Conservation (phyloP, 345 rosid genomes). For the Eucalyptus pauciflora region DNA sequence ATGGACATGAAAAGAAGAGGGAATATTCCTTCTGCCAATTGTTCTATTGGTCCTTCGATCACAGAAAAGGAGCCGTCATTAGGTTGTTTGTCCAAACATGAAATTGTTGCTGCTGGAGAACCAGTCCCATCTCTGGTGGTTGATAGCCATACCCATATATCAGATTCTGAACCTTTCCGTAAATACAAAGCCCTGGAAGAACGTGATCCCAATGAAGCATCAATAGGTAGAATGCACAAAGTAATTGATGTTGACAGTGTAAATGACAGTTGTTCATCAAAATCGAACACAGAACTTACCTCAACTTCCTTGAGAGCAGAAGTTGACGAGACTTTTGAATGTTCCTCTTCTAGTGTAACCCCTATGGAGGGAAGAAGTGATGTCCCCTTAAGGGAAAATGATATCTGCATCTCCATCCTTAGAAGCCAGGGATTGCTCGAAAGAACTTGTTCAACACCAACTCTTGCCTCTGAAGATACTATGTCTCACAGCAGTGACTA, state of each 20-base stretch:
- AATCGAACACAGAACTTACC: slow-evolving; percentile 38
- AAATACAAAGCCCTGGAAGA: slow-evolving; percentile 6
- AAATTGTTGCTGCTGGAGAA: slow-evolving; percentile 5
- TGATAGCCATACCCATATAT: slow-evolving; percentile 1
- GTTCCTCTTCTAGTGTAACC: slow-evolving; percentile 49
- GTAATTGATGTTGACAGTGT: slow-evolving; percentile 32
- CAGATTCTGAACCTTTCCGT: slow-evolving; percentile 4
- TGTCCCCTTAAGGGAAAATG: slow-evolving; percentile 21
- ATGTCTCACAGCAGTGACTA: slow-evolving; percentile 11
- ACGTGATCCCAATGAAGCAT: slow-evolving; percentile 16
- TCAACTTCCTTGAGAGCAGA: slow-evolving; percentile 32
- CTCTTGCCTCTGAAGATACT: slow-evolving; percentile 3
- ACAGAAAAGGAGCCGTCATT: slow-evolving; percentile 13
- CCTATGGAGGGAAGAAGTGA: slow-evolving; percentile 13
- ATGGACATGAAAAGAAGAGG: slow-evolving; percentile 19
- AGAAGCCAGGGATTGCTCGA: slow-evolving; percentile 17
- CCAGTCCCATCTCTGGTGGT: neutral
- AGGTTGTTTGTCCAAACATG: slow-evolving; percentile 3
- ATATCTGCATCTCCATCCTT: slow-evolving; percentile 23
- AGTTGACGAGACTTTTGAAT: slow-evolving; percentile 44
- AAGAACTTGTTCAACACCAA: slow-evolving; percentile 2
- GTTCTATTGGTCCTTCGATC: slow-evolving; percentile 26
- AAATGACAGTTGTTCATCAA: slow-evolving; percentile 60
- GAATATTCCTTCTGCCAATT: slow-evolving; percentile 27
- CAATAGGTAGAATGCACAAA: slow-evolving; percentile 14